Evolutionary conservation across 192 early-diverging fungal species (phyloP), one percentile per base, ranked within the genome.

Genomic region (Paraglomus brasilianum): DNA sequence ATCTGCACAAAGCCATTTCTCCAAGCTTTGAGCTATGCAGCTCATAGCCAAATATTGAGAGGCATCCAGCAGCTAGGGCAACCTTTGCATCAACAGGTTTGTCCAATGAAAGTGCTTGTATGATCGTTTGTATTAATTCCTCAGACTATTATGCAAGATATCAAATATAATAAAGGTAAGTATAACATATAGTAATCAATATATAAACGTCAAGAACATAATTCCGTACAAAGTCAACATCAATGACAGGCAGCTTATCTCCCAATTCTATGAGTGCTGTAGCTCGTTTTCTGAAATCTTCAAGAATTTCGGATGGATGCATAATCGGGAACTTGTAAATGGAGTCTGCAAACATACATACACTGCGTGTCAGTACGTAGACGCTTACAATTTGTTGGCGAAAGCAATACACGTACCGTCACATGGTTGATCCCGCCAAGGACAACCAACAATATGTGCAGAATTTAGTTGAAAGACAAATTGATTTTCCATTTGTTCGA

Each of bases 11-110:
- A 5, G 56, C 6, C 17, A 58, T 36, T 5, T 69, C 53, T 11
- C 56, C 10, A 1, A 15, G 22, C 1, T 57, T 10, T 36, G 48
- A 30, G 19, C 14, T 36, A 19, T 46, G 30, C 17, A 58, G 58
- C 49, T 69, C 55, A 52, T 56, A 69, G 15, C 67, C 55, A 69
- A 69, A 69, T 38, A 69, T 58, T 21, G 67, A 58, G 11, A 69
- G 58, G 40, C 55, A 59, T 10, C 14, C 22, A 2, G 67, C 67
- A 47, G 67, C 7, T 15, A 14, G 14, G 1, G 49, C 17, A 58
- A 69, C 41, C 0, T 30, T 10, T 17, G 1, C 15, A 14, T 58
- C 67, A 36, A 69, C 6, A 10, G 11, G 2, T 5, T 69, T 49
- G 1, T 69, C 67, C 48, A 39, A 14, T 21, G 38, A 17, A 57